Base-by-base conservation (phyloP, 1,284 basidiomycete genomes). In the Austropuccinia psidii region DNA sequence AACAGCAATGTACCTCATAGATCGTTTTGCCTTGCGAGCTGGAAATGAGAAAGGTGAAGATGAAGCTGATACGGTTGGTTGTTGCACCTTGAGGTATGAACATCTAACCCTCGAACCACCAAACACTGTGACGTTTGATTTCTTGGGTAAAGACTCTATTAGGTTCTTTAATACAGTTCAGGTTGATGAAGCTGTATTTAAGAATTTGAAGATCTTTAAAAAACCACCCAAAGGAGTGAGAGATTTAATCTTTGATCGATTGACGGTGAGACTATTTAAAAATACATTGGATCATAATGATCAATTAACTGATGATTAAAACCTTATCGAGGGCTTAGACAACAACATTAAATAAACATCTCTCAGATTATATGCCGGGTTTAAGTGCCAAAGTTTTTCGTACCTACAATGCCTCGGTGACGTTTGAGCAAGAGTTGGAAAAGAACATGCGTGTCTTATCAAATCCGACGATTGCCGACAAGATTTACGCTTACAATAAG, bases 41-140 rank as follows among this genome's bases (percentile, higher is more conserved):
- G 93, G 93, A 79, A 97, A 97, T 82, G 94, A 98, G 83, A 98
- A 98, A 82, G 93, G 93, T 57, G 94, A 96, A 78, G 93, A 98
- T 77, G 93, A 97, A 82, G 93, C 93, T 0, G 93, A 98, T 80
- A 98, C 93, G 0, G 92, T 97, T 73, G 93, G 93, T 80, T 97
- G 94, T 83, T 98, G 93, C 81, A 96, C 93, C 17, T 83, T 98
- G 64, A 90, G 93, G 29, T 93, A 89, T 81, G 92, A 97, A 81
- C 93, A 98, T 81, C 88, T 98, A 79, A 96, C 93, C 3, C 84
- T 96, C 66, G 87, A 90, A 78, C 87, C 88, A 13, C 92, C 93
- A 9, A 88, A 90, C 83, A 82, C 78, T 27, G 87, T 97, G 79
- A 84, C 90, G 74, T 94, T 98, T 82, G 93, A 97, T 82, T 98